Percentiles rank a stretch among this genome's conserved stretches.
Evolutionary conservation across 139 green algal species (phyloP).

Genomic region (Axilococcus clingmanii): DNA sequence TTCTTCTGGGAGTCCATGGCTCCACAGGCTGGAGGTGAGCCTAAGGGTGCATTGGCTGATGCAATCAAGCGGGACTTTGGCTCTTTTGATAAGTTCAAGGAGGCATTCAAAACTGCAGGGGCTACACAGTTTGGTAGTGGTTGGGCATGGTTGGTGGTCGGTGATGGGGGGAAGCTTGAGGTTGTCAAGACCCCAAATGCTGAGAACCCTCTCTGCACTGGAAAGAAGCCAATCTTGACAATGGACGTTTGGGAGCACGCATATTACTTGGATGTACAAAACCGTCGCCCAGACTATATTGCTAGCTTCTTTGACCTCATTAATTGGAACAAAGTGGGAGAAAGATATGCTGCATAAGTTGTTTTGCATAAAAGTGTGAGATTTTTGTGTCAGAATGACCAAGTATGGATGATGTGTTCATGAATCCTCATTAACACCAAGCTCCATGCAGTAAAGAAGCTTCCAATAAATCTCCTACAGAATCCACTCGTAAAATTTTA

Average conservation of each 20-base stretch:
- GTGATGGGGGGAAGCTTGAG: constrained; percentile 66
- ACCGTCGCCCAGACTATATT: constrained; percentile 16
- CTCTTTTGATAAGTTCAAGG: constrained; percentile 77
- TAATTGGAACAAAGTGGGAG: constrained; percentile 20
- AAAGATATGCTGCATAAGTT: constrained; percentile 13
- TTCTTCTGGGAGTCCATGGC: constrained; percentile 94
- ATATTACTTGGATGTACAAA: constrained; percentile 56
- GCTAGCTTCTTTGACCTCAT: constrained; percentile 13
- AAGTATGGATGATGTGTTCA: background rate
- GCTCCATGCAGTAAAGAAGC: too few relatives aligned
- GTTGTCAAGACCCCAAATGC: constrained; percentile 92
- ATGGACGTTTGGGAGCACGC: constrained; percentile 91
- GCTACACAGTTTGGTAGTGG: constrained; percentile 87
- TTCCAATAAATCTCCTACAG: too few relatives aligned
- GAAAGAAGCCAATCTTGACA: constrained; percentile 77
- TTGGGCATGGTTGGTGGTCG: constrained; percentile 85
- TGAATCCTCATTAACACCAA: too few relatives aligned
- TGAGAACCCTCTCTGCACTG: constrained; percentile 65
- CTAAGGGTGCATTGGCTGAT: constrained; percentile 55
- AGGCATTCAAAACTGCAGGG: constrained; percentile 72
- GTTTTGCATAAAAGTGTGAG: background rate
- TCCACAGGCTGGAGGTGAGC: constrained; percentile 63
- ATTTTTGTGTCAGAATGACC: too few relatives aligned
- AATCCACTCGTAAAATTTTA: too few relatives aligned
- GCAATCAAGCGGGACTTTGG: constrained; percentile 85